A percentile compares a stretch with the other conserved stretches of the same genome.
These are phyloP conservation scores for Lichtheimia ornata DNA, from an alignment of 371 early-diverging fungal species.

Conservation along the genomic window DNA sequence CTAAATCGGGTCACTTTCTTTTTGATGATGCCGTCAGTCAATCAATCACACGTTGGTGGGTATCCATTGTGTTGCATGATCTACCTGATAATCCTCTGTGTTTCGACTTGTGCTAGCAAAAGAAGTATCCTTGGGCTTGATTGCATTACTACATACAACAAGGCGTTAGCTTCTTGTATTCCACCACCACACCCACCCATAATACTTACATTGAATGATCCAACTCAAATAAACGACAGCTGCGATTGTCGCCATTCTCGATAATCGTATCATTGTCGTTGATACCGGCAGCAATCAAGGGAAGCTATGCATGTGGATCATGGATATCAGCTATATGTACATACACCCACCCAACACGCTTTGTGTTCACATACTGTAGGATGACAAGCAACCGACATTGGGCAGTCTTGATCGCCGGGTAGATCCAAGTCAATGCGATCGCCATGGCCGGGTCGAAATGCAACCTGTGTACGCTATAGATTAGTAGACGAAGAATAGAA, in stretches of 20 bases:
- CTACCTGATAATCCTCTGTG: slow-evolving; percentile 33
- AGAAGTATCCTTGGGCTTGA: background rate
- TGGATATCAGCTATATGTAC: background rate
- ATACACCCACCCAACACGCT: background rate
- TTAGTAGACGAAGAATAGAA: no score
- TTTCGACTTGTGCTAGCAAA: slow-evolving; percentile 26
- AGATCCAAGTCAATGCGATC: slow-evolving; percentile 5
- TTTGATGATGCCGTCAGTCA: background rate
- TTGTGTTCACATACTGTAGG: slow-evolving; percentile 42
- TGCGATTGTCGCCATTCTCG: slow-evolving; percentile 52
- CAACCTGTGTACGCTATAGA: slow-evolving; percentile 14
- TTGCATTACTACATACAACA: no score
- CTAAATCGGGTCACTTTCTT: slow-evolving; percentile 57
- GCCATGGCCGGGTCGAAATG: slow-evolving; percentile 18
- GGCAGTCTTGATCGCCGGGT: slow-evolving; percentile 62
- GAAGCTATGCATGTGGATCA: slow-evolving; percentile 13
- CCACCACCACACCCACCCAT: no score
- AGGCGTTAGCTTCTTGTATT: no score
- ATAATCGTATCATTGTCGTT: slow-evolving; percentile 53
- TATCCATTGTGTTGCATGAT: background rate
- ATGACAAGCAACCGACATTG: slow-evolving; percentile 65
- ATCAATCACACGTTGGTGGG: background rate
- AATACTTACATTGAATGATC: no score
- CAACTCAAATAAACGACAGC: slow-evolving; percentile 51
- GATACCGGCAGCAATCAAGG: slow-evolving; percentile 50